Conservation (phyloP, 2,329 filamentous ascomycete species). For the Aspergillus uvarum region DNA sequence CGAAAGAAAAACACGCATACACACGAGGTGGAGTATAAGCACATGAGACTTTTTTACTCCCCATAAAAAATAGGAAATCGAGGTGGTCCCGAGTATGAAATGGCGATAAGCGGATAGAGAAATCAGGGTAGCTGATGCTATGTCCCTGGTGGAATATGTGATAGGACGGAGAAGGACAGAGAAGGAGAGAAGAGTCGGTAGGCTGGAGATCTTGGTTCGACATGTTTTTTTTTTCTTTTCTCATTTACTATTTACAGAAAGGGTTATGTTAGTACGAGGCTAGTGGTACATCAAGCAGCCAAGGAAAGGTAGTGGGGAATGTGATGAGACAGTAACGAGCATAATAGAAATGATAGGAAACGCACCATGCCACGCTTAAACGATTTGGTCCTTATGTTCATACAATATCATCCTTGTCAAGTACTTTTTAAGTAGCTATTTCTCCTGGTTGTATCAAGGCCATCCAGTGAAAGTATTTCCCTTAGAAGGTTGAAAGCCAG, state of each 20-base stretch:
- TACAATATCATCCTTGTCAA: neutral
- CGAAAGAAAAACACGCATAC: neutral
- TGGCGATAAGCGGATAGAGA: neutral
- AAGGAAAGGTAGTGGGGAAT: neutral
- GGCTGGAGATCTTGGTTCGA: no score
- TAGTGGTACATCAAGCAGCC: neutral
- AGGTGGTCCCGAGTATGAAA: neutral
- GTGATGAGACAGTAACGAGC: neutral
- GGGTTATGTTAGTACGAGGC: neutral
- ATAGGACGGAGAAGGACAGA: no score
- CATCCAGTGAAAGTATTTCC: neutral
- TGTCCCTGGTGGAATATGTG: no score
- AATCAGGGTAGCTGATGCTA: no score
- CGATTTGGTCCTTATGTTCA: neutral
- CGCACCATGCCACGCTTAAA: neutral
- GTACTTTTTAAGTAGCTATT: neutral
- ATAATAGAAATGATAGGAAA: neutral
- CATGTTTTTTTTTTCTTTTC: no score
- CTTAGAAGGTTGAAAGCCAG: conserved; percentile 23
- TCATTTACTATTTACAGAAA: neutral
- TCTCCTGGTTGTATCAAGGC: neutral
- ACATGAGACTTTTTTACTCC: neutral
- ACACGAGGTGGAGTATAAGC: neutral
- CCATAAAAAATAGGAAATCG: neutral
- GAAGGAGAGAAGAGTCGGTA: neutral